phyloP scores from a whole-genome alignment of 2,329 filamentous ascomycete genomes.

The Peltaster fructicola region DNA sequence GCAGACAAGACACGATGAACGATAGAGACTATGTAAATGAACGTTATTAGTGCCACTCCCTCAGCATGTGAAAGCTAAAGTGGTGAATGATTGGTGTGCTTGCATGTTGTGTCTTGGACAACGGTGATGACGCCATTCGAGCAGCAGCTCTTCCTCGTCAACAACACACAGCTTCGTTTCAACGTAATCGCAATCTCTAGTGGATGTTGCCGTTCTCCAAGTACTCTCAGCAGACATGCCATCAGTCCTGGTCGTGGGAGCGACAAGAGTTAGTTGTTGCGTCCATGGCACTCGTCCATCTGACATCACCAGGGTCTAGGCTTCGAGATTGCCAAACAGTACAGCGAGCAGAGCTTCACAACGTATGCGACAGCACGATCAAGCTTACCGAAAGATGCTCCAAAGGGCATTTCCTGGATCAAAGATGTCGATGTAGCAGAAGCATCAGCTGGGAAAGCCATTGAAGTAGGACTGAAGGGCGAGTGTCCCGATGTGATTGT shows the following conservation, averaged over 20 bases:
- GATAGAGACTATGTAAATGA: no score
- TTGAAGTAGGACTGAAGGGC: constrained; percentile 10
- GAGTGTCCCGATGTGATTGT: constrained; percentile 30
- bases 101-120: no score
- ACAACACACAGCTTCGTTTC: no score
- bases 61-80: no score
- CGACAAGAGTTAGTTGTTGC: no score
- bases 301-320: constrained; percentile 54
- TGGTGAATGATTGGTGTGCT: no score
- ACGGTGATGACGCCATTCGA: no score
- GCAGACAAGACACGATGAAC: no score
- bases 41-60: no score
- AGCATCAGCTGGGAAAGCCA: constrained; percentile 8
- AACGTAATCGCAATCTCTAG: no score
- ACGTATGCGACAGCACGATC: constrained; percentile 45
- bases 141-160: no score
- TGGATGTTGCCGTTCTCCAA: constrained; percentile 3
- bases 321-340: constrained; percentile 40
- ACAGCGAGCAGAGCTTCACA: constrained; percentile 31
- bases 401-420: constrained; percentile 22
- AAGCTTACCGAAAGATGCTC: constrained; percentile 26
- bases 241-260: constrained; percentile 46
- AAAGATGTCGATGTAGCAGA: constrained; percentile 9
- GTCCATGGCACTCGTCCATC: no score
- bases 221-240: constrained; percentile 22